phyloP scores from a whole-genome alignment of 306 rosid species.

The Begonia loranthoides region DNA sequence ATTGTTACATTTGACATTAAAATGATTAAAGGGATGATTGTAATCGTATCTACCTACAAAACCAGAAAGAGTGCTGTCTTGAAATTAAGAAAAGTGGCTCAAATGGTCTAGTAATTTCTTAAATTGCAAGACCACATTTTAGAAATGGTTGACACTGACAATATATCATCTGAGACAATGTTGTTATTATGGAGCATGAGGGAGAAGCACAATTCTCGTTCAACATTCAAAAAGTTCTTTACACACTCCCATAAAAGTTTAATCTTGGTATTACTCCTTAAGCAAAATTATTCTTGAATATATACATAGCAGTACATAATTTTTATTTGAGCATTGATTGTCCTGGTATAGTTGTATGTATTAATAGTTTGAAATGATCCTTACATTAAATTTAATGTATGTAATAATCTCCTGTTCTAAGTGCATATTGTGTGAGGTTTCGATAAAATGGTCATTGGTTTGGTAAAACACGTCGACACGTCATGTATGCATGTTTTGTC shows the following conservation, averaged over 20 bases:
- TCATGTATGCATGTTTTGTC: too few relatives aligned
- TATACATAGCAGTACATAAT: background rate
- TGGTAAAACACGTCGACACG: too few relatives aligned
- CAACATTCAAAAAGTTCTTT: constrained; percentile 63
- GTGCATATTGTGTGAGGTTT: too few relatives aligned
- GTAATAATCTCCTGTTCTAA: too few relatives aligned
- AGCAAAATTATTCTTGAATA: too few relatives aligned
- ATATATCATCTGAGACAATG: constrained; percentile 67
- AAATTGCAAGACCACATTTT: constrained; percentile 46
- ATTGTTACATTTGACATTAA: too few relatives aligned
- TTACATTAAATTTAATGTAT: too few relatives aligned
- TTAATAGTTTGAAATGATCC: too few relatives aligned
- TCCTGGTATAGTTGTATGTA: too few relatives aligned
- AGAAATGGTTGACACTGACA: constrained; percentile 42
- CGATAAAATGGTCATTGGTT: too few relatives aligned
- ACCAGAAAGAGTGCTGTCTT: background rate
- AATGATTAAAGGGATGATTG: too few relatives aligned
- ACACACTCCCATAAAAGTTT: constrained; percentile 67
- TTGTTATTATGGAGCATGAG: constrained; percentile 89
- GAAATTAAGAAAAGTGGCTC: constrained; percentile 5
- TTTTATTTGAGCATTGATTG: background rate
- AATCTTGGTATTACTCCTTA: constrained; percentile 40
- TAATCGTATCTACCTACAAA: too few relatives aligned
- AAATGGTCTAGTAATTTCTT: constrained; percentile 3
- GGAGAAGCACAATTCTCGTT: constrained; percentile 60